phyloP scores from a whole-genome alignment of 805 yeast genomes.

The Barnettozyma salicaria region DNA sequence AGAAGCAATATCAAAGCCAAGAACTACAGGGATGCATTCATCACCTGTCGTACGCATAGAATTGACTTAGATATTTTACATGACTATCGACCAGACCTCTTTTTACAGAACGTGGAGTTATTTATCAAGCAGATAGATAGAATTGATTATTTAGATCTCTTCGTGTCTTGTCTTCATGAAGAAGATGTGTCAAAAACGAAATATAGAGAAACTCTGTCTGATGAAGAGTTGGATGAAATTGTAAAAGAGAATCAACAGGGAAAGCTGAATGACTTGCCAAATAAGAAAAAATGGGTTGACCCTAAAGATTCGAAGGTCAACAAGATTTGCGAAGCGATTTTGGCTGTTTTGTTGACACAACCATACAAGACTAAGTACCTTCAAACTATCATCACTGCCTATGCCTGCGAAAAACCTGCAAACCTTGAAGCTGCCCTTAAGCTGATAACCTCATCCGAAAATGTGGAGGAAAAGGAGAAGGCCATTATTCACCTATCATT shows the following conservation, averaged over 20 bases:
- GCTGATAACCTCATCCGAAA: slow-evolving; percentile 49
- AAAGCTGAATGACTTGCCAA: slow-evolving; percentile 26
- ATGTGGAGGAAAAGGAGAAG: slow-evolving; percentile 46
- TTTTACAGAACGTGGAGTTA: slow-evolving; percentile 52
- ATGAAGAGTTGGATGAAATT: slow-evolving; percentile 27
- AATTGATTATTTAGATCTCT: slow-evolving; percentile 77
- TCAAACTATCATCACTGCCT: slow-evolving; percentile 82
- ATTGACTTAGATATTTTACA: slow-evolving; percentile 84
- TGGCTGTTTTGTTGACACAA: slow-evolving; percentile 47
- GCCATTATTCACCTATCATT: slow-evolving; percentile 81
- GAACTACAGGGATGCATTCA: slow-evolving; percentile 67
- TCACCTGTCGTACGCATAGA: slow-evolving; percentile 83
- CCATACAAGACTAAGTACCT: slow-evolving; percentile 51
- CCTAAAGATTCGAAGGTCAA: slow-evolving; percentile 57
- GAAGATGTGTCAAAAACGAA: slow-evolving; percentile 81
- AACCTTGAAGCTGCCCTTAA: slow-evolving; percentile 68
- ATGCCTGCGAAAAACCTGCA: slow-evolving; percentile 88
- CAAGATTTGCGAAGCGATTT: slow-evolving; percentile 65
- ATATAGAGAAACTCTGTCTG: slow-evolving; percentile 62
- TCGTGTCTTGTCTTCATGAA: slow-evolving; percentile 77
- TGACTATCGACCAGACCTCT: slow-evolving; percentile 76
- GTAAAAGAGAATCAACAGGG: slow-evolving; percentile 28
- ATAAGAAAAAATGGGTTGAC: slow-evolving; percentile 33
- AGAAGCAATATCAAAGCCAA: slow-evolving; percentile 55
- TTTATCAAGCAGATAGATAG: slow-evolving; percentile 67